Conservation (phyloP, 108 stramenopile species). For the Fragilaria crotonensis region DNA sequence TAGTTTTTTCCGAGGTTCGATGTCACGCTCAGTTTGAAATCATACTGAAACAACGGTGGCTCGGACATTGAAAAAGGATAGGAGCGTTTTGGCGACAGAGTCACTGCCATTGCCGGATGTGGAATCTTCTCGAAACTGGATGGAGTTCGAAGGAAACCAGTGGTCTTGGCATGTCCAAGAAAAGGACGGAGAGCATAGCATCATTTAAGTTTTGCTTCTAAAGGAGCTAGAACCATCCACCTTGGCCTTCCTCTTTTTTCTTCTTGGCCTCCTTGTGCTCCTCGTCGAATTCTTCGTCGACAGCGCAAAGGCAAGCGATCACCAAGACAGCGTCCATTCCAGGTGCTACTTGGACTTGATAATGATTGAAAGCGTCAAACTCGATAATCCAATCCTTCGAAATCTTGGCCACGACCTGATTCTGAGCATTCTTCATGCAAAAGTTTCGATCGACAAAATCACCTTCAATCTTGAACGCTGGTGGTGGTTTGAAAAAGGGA, state of each 20-base stretch:
- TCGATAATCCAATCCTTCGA: constrained; percentile 52
- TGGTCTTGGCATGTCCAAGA: not conserved
- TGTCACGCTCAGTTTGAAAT: constrained; percentile 84
- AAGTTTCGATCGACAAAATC: constrained; percentile 74
- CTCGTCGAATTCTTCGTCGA: constrained; percentile 82
- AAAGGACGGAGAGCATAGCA: not conserved
- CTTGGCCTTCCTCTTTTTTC: constrained; percentile 23
- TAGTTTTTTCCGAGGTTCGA: constrained; percentile 81
- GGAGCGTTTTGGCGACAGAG: not conserved
- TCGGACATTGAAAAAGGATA: not conserved
- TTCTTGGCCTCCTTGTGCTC: constrained; percentile 50
- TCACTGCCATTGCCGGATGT: not conserved
- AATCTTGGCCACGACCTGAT: constrained; percentile 53
- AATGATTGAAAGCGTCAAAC: constrained; percentile 73
- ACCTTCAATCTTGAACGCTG: constrained; percentile 54
- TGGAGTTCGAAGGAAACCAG: not conserved
- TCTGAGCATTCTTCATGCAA: constrained; percentile 48
- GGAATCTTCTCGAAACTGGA: not conserved
- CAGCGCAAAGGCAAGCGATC: constrained; percentile 68
- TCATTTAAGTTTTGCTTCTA: not conserved
- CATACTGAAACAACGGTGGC: constrained; percentile 41
- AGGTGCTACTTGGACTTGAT: constrained; percentile 60
- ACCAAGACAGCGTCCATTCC: constrained; percentile 75
- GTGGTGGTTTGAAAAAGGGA: constrained; percentile 50
- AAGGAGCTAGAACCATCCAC: not conserved